phyloP scores from a whole-genome alignment of 164 flowering plant genomes.

The Magnolia changhungtana region DNA sequence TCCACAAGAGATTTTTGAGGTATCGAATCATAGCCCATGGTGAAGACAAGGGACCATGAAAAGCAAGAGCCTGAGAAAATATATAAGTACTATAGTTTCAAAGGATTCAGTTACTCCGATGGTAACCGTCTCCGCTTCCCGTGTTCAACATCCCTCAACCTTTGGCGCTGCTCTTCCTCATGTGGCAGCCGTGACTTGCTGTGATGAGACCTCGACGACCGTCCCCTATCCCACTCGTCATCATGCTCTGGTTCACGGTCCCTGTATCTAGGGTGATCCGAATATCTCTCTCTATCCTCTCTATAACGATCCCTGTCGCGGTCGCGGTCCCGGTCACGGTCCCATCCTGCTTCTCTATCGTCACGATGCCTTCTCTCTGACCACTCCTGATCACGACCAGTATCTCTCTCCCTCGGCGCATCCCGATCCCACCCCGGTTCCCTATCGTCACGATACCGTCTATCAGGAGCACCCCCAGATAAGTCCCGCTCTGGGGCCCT shows the following conservation, averaged over 20 bases:
- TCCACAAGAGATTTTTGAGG: neutral
- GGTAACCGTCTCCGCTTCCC: slow-evolving; percentile 45
- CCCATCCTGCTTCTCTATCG: slow-evolving; percentile 55
- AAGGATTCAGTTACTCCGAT: slow-evolving; percentile 8
- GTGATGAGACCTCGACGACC: slow-evolving; percentile 68
- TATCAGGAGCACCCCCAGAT: slow-evolving; percentile 59
- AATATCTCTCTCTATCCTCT: slow-evolving; percentile 64
- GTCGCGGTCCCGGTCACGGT: slow-evolving; percentile 46
- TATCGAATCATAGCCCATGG: neutral
- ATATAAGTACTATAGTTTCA: neutral
- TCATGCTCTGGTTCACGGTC: slow-evolving; percentile 63
- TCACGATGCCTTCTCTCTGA: slow-evolving; percentile 66
- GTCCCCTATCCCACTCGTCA: slow-evolving; percentile 71
- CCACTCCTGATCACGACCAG: slow-evolving; percentile 53
- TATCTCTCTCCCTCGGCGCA: slow-evolving; percentile 60
- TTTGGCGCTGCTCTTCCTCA: slow-evolving; percentile 68
- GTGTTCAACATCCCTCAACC: slow-evolving; percentile 79
- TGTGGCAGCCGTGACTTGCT: slow-evolving; percentile 57
- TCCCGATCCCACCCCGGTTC: slow-evolving; percentile 61
- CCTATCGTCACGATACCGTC: slow-evolving; percentile 72
- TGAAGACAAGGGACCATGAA: neutral
- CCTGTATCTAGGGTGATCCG: slow-evolving; percentile 59
- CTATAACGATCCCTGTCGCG: slow-evolving; percentile 54
- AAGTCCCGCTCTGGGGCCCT: slow-evolving; percentile 70
- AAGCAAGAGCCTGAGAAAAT: neutral